These are phyloP conservation scores for Ophiostoma tasmaniense DNA, from an alignment of 2,329 filamentous ascomycete species.

Conservation along the genomic window DNA sequence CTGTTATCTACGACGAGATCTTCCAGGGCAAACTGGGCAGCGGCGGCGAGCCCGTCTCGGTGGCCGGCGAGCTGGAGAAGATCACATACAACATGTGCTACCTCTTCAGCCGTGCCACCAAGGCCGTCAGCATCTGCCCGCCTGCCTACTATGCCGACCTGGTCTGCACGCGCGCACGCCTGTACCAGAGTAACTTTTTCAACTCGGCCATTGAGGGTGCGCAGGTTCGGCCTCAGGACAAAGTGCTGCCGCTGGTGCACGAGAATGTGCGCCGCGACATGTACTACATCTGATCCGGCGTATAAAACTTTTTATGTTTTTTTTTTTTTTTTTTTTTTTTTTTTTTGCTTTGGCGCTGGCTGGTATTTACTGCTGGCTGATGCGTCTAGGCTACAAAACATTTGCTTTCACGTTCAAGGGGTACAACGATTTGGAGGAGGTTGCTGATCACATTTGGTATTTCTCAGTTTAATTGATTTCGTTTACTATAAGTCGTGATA, in stretches of 20 bases:
- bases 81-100: slow-evolving; percentile 76
- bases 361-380: not conserved
- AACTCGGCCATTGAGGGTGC: slow-evolving; percentile 29
- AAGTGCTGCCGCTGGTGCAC: slow-evolving; percentile 33
- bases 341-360: not conserved
- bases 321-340: slow-evolving; percentile 6
- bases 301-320: not conserved
- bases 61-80: slow-evolving; percentile 61
- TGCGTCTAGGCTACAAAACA: not conserved
- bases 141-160: slow-evolving; percentile 88
- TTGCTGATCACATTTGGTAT: not conserved
- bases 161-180: slow-evolving; percentile 66
- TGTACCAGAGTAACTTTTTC: slow-evolving; percentile 59
- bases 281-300: slow-evolving; percentile 43
- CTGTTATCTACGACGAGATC: slow-evolving; percentile 62
- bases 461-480: slow-evolving; percentile 1
- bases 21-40: slow-evolving; percentile 37
- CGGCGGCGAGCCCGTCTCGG: slow-evolving; percentile 20
- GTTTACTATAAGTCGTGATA: too few species aligned
- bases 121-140: slow-evolving; percentile 77
- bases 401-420: not conserved
- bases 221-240: slow-evolving; percentile 40
- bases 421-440: not conserved
- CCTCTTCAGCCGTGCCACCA: slow-evolving; percentile 76
- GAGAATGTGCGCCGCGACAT: slow-evolving; percentile 38